These are phyloP conservation scores for Platanthera zijinensis DNA, from an alignment of 106 monocot genomes.

Conservation along the genomic window DNA sequence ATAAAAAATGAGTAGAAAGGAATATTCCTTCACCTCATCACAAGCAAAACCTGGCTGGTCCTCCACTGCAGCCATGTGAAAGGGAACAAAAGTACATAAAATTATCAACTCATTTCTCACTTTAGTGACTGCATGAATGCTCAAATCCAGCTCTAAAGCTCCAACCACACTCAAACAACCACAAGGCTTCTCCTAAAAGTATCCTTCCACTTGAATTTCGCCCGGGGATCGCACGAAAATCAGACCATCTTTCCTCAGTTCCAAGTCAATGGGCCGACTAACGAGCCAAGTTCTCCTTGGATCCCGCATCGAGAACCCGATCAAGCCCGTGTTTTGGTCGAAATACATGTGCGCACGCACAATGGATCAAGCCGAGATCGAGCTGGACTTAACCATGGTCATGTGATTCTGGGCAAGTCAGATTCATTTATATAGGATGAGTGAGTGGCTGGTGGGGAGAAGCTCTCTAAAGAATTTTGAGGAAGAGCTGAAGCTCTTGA, in stretches of 20 bases:
- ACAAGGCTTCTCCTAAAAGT: slow-evolving; percentile 12
- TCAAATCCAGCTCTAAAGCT: slow-evolving; percentile 33
- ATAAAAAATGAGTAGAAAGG: not conserved
- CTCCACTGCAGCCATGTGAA: slow-evolving; percentile 31
- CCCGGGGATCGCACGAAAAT: not conserved
- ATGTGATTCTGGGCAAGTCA: not conserved
- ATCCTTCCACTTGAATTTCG: not conserved
- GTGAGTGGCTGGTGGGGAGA: not conserved
- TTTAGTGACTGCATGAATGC: not conserved
- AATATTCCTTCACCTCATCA: slow-evolving; percentile 26
- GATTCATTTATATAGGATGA: not conserved
- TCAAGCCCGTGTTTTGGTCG: no score
- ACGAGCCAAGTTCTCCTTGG: no score
- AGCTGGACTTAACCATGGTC: no score
- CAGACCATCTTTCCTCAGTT: not conserved
- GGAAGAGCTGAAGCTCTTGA: not conserved
- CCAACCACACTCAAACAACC: slow-evolving; percentile 18
- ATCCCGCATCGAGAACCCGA: no score
- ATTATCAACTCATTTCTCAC: slow-evolving; percentile 1
- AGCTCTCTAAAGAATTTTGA: not conserved
- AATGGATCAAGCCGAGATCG: no score
- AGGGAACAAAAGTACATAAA: slow-evolving; percentile 13
- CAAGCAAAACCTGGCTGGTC: slow-evolving; percentile 29
- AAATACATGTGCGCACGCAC: no score
- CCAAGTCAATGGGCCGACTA: no score